phyloP scores from a whole-genome alignment of 805 yeast genomes.

The Myxozyma nipponensis region DNA sequence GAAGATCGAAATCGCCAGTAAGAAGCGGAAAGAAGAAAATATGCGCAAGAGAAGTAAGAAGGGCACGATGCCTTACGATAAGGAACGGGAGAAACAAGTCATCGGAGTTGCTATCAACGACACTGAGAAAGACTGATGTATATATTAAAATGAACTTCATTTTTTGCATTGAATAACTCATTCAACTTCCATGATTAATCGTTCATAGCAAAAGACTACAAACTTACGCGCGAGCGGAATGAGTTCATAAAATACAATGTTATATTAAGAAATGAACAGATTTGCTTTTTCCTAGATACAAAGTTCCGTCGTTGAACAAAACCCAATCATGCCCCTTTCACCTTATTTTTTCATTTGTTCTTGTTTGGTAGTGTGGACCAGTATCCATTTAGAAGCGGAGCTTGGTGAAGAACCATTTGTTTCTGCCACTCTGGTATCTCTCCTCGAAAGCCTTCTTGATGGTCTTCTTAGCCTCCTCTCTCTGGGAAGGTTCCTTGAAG shows the following conservation, averaged over 20 bases:
- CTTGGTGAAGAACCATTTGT: slow-evolving; percentile 99
- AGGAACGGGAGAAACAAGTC: slow-evolving; percentile 84
- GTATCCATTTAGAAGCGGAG: slow-evolving; percentile 65
- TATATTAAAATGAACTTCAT: background rate
- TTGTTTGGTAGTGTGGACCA: background rate
- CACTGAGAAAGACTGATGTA: slow-evolving; percentile 33
- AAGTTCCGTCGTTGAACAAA: slow-evolving; percentile 1
- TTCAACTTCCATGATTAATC: too few species aligned
- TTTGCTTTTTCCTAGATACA: slow-evolving; percentile 3
- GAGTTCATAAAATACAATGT: background rate
- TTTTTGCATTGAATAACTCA: too few species aligned
- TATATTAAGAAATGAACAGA: background rate
- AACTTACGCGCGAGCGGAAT: too few species aligned
- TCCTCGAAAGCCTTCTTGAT: slow-evolving; percentile 99
- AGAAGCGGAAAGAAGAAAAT: slow-evolving; percentile 79
- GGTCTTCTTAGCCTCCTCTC: slow-evolving; percentile 98
- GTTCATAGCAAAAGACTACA: too few species aligned
- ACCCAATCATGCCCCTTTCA: background rate
- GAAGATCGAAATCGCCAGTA: slow-evolving; percentile 61
- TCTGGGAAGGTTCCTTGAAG: slow-evolving; percentile 94
- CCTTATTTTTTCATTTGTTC: background rate
- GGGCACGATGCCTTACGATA: slow-evolving; percentile 41
- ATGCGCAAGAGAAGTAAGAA: slow-evolving; percentile 70
- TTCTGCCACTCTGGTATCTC: slow-evolving; percentile 98
- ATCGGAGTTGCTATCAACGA: slow-evolving; percentile 61